Evolutionary conservation across 495 filamentous ascomycete genomes (phyloP), one percentile per base, ranked within the genome.

Genomic region (Achaetomiella virescens): DNA sequence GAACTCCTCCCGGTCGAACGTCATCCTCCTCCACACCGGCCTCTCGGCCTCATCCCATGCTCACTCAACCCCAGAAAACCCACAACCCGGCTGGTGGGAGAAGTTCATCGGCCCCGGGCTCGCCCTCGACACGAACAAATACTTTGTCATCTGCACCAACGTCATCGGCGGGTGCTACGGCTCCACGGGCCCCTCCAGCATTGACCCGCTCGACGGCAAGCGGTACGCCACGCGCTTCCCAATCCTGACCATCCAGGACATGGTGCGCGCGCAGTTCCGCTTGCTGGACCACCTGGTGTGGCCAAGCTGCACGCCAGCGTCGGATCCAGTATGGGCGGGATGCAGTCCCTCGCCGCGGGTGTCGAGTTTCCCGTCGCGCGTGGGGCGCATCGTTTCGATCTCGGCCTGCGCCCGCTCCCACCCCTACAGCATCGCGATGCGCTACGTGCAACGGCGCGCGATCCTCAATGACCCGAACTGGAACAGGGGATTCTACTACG

Each of bases 381-480:
- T 97, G 1, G 81, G 84, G 21, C 83, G 85, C 55, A 83, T 98
- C 53, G 89, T 91, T 36, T 90, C 85, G 62, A 95, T 97, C 69
- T 91, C 86, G 63, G 95, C 91, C 36, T 98, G 93, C 68, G 93
- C 91, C 10, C 81, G 93, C 55, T 95, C 89, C 65, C 93, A 98
- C 72, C 93, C 93, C 20, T 97, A 97, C 71, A 96, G 91, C 67
- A 96, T 98, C 71, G 93, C 93, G 7, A 95, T 98, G 95, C 81
- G 93, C n/a, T 92, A 98, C 75, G 92, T 93, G 0, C 93, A 98
- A 70, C 86, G 93, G 29, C 93, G 97, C 72, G 93, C 97, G 7
- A 79, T 99, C 21, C 97, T 99, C 91, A 96, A 92, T 84, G 93
- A 99, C 61, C 89, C 91, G 1, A 90, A 95, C 58, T 99, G 95